Conservation (phyloP, 2,329 filamentous ascomycete genomes). For the Diaporthe vexans region DNA sequence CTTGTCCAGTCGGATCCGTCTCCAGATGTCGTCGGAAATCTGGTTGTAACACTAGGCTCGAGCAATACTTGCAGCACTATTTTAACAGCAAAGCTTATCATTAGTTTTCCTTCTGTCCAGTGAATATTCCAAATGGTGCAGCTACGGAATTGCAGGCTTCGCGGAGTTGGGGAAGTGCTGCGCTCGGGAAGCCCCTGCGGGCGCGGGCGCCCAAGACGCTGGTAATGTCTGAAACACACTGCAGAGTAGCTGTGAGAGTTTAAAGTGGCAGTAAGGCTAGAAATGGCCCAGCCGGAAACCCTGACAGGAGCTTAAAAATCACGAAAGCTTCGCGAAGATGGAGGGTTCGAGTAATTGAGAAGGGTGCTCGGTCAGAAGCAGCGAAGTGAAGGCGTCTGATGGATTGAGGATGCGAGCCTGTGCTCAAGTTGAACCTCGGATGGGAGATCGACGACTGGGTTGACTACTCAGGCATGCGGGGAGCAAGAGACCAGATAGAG, state of each 20-base stretch:
- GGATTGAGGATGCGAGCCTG: slow-evolving; percentile 9
- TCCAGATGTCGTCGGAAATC: slow-evolving; percentile 14
- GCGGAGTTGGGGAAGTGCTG: background rate
- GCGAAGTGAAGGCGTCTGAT: background rate
- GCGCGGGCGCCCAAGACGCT: slow-evolving; percentile 16
- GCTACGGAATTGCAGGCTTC: background rate
- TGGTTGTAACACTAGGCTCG: slow-evolving; percentile 29
- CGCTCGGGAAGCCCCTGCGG: slow-evolving; percentile 1
- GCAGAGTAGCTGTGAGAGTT: background rate
- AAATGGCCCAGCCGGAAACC: slow-evolving; percentile 10
- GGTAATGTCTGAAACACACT: slow-evolving; percentile 20
- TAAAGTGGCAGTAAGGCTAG: slow-evolving; percentile 6
- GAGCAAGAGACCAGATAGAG: slow-evolving; percentile 11
- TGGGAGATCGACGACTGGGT: slow-evolving; percentile 10
- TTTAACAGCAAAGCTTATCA: slow-evolving; percentile 21
- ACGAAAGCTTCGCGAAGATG: background rate
- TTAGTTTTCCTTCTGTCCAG: background rate
- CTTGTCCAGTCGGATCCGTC: slow-evolving; percentile 12
- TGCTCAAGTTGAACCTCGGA: slow-evolving; percentile 9
- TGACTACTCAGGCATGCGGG: background rate
- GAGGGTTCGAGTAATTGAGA: slow-evolving; percentile 3
- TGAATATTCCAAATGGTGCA: slow-evolving; percentile 23
- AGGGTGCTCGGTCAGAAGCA: slow-evolving; percentile 4
- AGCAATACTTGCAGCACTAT: slow-evolving; percentile 22
- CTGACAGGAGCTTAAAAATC: slow-evolving; percentile 7